These are phyloP conservation scores for Solanum sitiens DNA, from an alignment of 257 asterid genomes.

Conservation along the genomic window DNA sequence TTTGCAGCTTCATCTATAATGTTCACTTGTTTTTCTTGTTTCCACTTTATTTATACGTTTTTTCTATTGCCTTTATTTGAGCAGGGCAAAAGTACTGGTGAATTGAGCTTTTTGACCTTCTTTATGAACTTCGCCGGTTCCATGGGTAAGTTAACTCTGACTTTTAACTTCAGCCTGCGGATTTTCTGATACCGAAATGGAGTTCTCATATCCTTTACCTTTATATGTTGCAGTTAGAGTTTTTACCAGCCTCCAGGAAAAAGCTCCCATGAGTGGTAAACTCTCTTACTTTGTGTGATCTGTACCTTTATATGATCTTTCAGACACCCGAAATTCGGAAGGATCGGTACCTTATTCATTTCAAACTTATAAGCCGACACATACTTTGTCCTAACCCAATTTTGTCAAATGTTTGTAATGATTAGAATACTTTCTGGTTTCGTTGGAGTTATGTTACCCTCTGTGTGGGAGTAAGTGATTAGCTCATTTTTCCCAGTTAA, in stretches of 20 bases:
- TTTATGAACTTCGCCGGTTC: slow-evolving; percentile 88
- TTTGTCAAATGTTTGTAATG: neutral
- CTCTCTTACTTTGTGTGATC: neutral
- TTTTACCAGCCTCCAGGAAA: slow-evolving; percentile 90
- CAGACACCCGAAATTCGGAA: too few relatives aligned
- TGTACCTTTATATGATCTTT: neutral
- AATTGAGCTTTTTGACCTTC: slow-evolving; percentile 85
- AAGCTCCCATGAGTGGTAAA: slow-evolving; percentile 87
- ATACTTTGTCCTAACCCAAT: neutral
- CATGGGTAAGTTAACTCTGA: slow-evolving; percentile 46
- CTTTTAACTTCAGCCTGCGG: neutral
- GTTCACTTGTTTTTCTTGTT: slow-evolving; percentile 4
- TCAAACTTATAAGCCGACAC: neutral
- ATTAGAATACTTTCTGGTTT: neutral
- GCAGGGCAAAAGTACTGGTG: slow-evolving; percentile 94
- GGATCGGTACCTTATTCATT: neutral
- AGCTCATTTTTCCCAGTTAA: neutral
- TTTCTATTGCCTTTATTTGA: slow-evolving; percentile 2
- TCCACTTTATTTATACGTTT: neutral
- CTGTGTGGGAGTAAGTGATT: neutral
- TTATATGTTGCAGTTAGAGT: slow-evolving; percentile 64
- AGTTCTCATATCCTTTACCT: neutral
- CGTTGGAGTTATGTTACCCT: neutral
- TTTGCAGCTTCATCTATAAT: neutral
- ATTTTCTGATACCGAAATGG: neutral